Base-by-base conservation (phyloP, 495 filamentous ascomycete genomes). In the Parathielavia hyrcaniae region DNA sequence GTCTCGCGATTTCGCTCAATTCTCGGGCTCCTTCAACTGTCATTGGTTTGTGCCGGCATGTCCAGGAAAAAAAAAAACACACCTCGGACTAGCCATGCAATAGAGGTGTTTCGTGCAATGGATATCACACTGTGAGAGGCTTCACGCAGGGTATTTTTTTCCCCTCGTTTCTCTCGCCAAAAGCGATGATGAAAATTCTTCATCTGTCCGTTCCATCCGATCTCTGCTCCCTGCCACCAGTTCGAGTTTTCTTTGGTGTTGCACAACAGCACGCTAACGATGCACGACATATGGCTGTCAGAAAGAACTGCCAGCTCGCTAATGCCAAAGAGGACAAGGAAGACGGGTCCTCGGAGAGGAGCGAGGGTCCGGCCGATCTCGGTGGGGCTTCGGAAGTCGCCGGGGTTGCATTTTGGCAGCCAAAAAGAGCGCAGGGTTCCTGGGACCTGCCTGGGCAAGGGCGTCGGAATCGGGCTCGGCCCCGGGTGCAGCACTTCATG, bases 381-480 rank as follows among this genome's bases (percentile, higher is more conserved):
- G 32, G 43, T 49, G 34, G 44, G 34, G 1, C 26, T 19, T 43
- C 57, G 57, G 57, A 22, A 59, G 50, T 40, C 57, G 57, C 57
- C 57, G 57, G 53, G 14, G 6, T 8, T 43, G 30, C 34, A 35
- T 10, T 12, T 22, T 36, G 32, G 26, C n/a, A 50, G 48, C 48
- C 13, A 8, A 17, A 16, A 50, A 50, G n/a, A n/a, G n/a, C n/a
- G 14, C 34, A 17, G 34, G 26, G 26, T 30, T 30, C 26, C 16
- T 23, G 34, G 36, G 22, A 2, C 22, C 38, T n/a, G n/a, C n/a
- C n/a, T n/a, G n/a, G n/a, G n/a, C n/a, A n/a, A n/a, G n/a, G n/a
- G n/a, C n/a, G n/a, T 17, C 40, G 57, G 41, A 48, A 45, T 59
- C 57, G 57, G 57, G 10, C 35, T 59, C 51, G 50, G 44, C 57